Conservation (phyloP, 1,284 basidiomycete genomes). For the Rhodotorula sp. region DNA sequence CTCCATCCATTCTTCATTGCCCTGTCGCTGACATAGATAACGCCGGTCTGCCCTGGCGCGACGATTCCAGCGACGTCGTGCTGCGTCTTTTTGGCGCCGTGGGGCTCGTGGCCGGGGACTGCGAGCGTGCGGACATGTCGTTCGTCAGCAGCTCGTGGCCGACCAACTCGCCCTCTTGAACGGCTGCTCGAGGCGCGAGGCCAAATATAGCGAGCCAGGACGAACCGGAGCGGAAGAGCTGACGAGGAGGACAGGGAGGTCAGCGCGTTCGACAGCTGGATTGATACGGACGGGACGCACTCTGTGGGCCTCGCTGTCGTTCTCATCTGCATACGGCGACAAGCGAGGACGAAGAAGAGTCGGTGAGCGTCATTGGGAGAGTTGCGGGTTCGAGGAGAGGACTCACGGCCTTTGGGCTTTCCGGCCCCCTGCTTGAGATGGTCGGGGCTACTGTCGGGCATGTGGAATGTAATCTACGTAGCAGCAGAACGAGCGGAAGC, state of each 20-base stretch:
- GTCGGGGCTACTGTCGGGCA: background rate
- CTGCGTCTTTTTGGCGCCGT: constrained; percentile 58
- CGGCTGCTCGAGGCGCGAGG: background rate
- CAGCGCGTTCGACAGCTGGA: background rate
- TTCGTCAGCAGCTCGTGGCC: no score
- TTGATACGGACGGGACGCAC: constrained; percentile 50
- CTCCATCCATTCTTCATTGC: constrained; percentile 35
- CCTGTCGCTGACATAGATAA: constrained; percentile 68
- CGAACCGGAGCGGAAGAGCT: constrained; percentile 17
- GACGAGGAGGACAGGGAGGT: background rate
- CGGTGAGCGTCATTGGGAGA: background rate
- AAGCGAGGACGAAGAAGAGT: no score
- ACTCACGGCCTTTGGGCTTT: no score
- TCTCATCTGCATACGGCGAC: constrained; percentile 55
- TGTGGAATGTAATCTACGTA: background rate
- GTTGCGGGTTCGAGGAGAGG: background rate
- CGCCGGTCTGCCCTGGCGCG: constrained; percentile 48
- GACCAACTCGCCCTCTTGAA: no score
- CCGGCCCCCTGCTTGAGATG: background rate
- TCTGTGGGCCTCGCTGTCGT: constrained; percentile 79
- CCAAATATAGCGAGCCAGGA: background rate
- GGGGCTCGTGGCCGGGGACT: constrained; percentile 29
- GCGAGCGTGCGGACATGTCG: background rate
- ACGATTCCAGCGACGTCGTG: constrained; percentile 77
- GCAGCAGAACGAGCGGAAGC: constrained; percentile 6